These are phyloP conservation scores for Candida sp. DNA, from an alignment of 1,139 yeast genomes.

Conservation along the genomic window DNA sequence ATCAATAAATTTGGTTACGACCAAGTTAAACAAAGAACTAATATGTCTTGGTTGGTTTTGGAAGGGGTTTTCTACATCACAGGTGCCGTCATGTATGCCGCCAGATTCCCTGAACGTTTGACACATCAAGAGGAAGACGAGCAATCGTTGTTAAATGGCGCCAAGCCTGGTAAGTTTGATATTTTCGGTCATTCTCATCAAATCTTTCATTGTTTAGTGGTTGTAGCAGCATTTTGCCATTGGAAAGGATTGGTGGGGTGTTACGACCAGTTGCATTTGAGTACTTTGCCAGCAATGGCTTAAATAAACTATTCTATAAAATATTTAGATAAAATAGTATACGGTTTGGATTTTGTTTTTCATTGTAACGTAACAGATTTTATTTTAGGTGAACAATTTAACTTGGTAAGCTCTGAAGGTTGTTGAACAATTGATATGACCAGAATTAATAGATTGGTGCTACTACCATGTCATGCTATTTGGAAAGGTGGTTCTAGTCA, in stretches of 20 bases:
- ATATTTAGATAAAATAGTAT: too few relatives aligned
- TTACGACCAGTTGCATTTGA: constrained; percentile 48
- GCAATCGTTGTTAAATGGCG: constrained; percentile 11
- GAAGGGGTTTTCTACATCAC: constrained; percentile 74
- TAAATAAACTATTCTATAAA: neutral
- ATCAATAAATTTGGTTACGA: constrained; percentile 26
- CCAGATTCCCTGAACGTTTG: constrained; percentile 72
- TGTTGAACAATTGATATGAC: neutral
- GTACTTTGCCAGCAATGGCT: constrained; percentile 6
- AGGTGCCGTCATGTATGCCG: constrained; percentile 81
- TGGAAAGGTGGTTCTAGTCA: constrained; percentile 42
- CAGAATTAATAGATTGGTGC: constrained; percentile 28
- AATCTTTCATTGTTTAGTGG: constrained; percentile 79
- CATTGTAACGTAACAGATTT: neutral
- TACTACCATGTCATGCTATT: constrained; percentile 69
- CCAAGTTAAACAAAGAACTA: constrained; percentile 49
- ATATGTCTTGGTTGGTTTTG: constrained; percentile 55
- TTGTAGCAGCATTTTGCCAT: constrained; percentile 77
- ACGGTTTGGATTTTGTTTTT: neutral
- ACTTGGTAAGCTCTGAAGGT: neutral
- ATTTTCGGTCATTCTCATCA: constrained; percentile 85
- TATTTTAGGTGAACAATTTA: neutral
- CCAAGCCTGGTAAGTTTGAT: constrained; percentile 48
- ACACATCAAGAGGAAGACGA: constrained; percentile 50
- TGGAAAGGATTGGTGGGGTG: constrained; percentile 62